Evolutionary conservation across 2,329 filamentous ascomycete species (phyloP).

Genomic region (Pseudodiploospora longispora): DNA sequence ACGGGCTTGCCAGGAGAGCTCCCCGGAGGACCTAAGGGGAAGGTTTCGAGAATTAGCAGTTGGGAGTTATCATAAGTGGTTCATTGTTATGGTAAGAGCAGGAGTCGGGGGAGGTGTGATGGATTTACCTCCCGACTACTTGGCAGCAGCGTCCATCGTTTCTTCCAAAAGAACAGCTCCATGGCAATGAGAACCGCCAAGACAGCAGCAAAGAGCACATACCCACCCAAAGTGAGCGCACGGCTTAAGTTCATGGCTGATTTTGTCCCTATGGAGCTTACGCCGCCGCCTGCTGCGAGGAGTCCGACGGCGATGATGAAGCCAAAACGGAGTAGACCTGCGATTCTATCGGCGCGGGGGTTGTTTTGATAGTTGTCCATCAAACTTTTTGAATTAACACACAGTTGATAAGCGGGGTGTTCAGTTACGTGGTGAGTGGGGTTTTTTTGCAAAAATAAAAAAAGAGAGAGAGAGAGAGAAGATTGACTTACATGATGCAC

Average conservation of each 20-base stretch:
- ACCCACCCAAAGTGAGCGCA: slow-evolving; percentile 14
- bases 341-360: slow-evolving; percentile 11
- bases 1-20: slow-evolving; percentile 13
- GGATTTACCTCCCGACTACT: slow-evolving; percentile 12
- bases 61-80: too few species aligned
- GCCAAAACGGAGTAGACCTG: slow-evolving; percentile 9
- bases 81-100: not conserved
- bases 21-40: slow-evolving; percentile 10
- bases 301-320: slow-evolving; percentile 12
- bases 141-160: slow-evolving; percentile 8
- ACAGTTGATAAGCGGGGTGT: not conserved
- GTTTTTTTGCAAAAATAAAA: too few species aligned
- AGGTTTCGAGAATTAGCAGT: not conserved
- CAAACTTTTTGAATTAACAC: slow-evolving; percentile 5
- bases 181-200: slow-evolving; percentile 11
- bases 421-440: not conserved
- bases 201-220: slow-evolving; percentile 14
- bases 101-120: not conserved
- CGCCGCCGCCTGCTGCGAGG: slow-evolving; percentile 13
- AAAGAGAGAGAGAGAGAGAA: too few species aligned
- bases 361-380: slow-evolving; percentile 16
- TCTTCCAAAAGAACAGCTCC: slow-evolving; percentile 11
- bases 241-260: slow-evolving; percentile 5
- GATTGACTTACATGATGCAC: slow-evolving; percentile 16
- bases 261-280: slow-evolving; percentile 6